Evolutionary conservation across 1,284 basidiomycete genomes (phyloP), one percentile per base, ranked within the genome.

Genomic region (Ustilago xerochloae): DNA sequence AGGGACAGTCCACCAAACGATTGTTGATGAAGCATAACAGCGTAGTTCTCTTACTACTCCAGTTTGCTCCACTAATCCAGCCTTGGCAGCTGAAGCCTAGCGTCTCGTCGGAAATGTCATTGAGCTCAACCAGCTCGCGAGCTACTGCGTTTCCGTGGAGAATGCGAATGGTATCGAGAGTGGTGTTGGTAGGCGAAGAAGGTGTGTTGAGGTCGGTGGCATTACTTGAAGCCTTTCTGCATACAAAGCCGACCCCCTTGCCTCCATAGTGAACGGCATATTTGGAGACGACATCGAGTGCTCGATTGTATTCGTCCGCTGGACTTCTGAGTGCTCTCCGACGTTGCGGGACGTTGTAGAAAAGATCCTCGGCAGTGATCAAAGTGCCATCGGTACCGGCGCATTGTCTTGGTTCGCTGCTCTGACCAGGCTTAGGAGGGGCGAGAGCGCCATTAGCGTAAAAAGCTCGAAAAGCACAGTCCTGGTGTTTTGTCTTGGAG

Each of bases 1-100:
- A 88, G 0, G 89, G 86, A 2, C 93, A 97, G 60, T 99, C 96
- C 0, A 99, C 97, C 7, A 97, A 87, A 3, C 97, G 92, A 83
- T 98, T 91, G 81, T 99, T 99, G 82, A 99, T 98, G 85, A 99
- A 99, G n/a, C 97, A 87, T 0, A 99, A 86, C 80, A 96, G 92
- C 0, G 90, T 87, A 53, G 88, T 90, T 81, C 93, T 93, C 84
- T 96, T 96, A 4, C 90, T 91, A 81, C 92, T 93, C 81, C 93
- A 94, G 80, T 95, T 97, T 0, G 93, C 91, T 78, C 90, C 93
- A 6, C 93, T 96, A 78, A 93, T 91, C 82, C 91, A 90, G 0
- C 90, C 91, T 51, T 91, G 89, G 8, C 77, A 64, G 10, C 52
- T 6, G 49, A 79, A 82, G 24, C 77, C 77, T 2, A 78, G 63